Conservation (phyloP, 352 stramenopile species). For the Pythium sukuiense region DNA sequence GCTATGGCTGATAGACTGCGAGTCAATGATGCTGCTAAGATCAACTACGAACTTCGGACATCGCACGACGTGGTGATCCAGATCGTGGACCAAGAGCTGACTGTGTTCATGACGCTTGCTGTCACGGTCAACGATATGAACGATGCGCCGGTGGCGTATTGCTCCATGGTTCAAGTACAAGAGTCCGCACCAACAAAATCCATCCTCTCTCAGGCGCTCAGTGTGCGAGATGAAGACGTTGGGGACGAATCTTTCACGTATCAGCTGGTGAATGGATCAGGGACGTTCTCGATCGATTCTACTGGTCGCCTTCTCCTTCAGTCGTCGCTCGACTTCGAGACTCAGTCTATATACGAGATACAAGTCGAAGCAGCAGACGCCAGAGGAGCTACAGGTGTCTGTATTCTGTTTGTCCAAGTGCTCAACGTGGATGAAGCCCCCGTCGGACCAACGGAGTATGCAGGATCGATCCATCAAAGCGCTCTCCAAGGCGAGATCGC, state of each 20-base stretch:
- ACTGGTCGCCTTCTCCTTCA: slow-evolving; percentile 34
- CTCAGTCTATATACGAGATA: slow-evolving; percentile 29
- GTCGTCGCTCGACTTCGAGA: slow-evolving; percentile 40
- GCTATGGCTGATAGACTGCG: slow-evolving; percentile 31
- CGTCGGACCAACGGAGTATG: slow-evolving; percentile 31
- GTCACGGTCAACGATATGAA: slow-evolving; percentile 29
- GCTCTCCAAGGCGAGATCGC: slow-evolving; percentile 20
- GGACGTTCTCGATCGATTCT: slow-evolving; percentile 36
- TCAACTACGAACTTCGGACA: slow-evolving; percentile 39
- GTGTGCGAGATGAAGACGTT: slow-evolving; percentile 32
- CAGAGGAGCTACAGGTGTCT: slow-evolving; percentile 35
- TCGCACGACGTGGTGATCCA: slow-evolving; percentile 20
- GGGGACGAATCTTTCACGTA: slow-evolving; percentile 26
- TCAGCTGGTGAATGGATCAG: slow-evolving; percentile 25
- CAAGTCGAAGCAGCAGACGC: slow-evolving; percentile 34
- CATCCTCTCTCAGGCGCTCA: slow-evolving; percentile 16
- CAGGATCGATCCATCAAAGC: slow-evolving; percentile 34
- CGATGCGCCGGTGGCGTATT: slow-evolving; percentile 28
- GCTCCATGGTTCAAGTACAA: slow-evolving; percentile 15
- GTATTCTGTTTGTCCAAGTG: slow-evolving; percentile 37
- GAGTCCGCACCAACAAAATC: slow-evolving; percentile 31
- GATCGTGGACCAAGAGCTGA: slow-evolving; percentile 22
- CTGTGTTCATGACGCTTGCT: slow-evolving; percentile 8
- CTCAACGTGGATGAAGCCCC: slow-evolving; percentile 45
- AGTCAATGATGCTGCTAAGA: slow-evolving; percentile 24